Evolutionary conservation across 2,329 filamentous ascomycete genomes (phyloP), one percentile per base, ranked within the genome.

Genomic region (Neonectria coccinea): DNA sequence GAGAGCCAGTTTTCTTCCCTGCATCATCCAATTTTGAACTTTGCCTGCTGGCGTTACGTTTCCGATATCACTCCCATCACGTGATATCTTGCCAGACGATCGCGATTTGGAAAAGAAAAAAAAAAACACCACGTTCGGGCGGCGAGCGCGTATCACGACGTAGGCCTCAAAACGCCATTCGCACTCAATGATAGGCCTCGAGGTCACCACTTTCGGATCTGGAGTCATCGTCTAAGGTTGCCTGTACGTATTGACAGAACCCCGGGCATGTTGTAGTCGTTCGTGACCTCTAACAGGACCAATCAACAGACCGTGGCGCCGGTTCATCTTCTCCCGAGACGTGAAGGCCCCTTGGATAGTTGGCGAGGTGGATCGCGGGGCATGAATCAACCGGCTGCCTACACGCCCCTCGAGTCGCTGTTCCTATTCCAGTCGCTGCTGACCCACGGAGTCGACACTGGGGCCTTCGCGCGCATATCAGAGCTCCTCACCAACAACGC

Each of bases 381-480:
- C 79, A 87, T 87, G 85, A 86, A 83, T 83, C 79, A 80, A 75
- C 78, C 80, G 79, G 85, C 88, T 76, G 84, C 85, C 75, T 94
- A 96, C 81, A 95, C 93, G 76, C 88, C 91, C 72, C 91, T 97
- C 83, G 94, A 97, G 86, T 92, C 91, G 76, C 86, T 97, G 67
- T 87, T 96, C 70, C 86, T 97, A 75, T 95, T 96, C 82, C 92
- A 95, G 80, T 91, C 90, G 66, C 86, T 97, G 69, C 86, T 89
- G 70, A 83, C 84, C 71, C 85, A 92, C 79, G 91, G 91, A 75
- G 83, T 89, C 69, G 86, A 89, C 70, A 82, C 88, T 56, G 78
- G 84, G 66, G 88, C 87, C 76, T 96, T 97, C 81, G 81, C 82
- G 74, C 85, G 85, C 71, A 92, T 96, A 67, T 94, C 93, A 63